Base-by-base conservation (phyloP, 768 basidiomycete species). In the Multifurca ochricompacta region DNA sequence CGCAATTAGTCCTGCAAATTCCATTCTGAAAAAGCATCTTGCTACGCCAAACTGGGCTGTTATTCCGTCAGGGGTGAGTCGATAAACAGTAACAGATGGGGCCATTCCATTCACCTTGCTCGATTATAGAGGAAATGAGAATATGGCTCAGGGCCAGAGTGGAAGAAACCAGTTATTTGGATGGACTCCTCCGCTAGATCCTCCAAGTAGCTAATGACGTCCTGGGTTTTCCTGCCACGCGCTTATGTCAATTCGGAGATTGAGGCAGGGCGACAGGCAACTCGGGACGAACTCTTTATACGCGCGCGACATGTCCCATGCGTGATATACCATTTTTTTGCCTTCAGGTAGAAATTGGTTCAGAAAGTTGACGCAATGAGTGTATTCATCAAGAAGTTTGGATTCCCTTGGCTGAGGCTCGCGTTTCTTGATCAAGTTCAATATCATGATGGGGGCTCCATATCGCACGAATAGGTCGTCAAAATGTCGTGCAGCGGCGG, bases 221-320 rank as follows among this genome's bases (percentile, higher is more conserved):
- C 95, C 65, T 92, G 89, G 6, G 87, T 91, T 65, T 93, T 94
- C 71, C 92, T 95, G 57, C 48, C 23, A 13, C 19, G 46, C 28
- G 50, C 27, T 13, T 2, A 46, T 4, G 7, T 27, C 6, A 28
- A n/a, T 28, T 18, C n/a, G 23, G 14, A 46, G 46, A 35, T 28
- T 42, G 23, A 8, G 54, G 27, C 27, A 37, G 27, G 21, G n/a
- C n/a, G n/a, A 30, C 18, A 6, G 66, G 65, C 3, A 27, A 10
- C 14, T 8, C 18, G 36, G n/a, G n/a, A 58, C 77, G n/a, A 62
- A 91, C 93, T 91, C 89, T 67, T 96, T 96, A 60, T 93, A 91
- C 2, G 94, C 92, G 36, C 87, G 78, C 4, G 87, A 85, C 89
- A 98, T 96, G 67, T 99, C 96, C 90, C 92, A 99, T 13, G 92